These are phyloP conservation scores for Trichoderma sp. DNA, from an alignment of 2,329 filamentous ascomycete species.

Conservation along the genomic window DNA sequence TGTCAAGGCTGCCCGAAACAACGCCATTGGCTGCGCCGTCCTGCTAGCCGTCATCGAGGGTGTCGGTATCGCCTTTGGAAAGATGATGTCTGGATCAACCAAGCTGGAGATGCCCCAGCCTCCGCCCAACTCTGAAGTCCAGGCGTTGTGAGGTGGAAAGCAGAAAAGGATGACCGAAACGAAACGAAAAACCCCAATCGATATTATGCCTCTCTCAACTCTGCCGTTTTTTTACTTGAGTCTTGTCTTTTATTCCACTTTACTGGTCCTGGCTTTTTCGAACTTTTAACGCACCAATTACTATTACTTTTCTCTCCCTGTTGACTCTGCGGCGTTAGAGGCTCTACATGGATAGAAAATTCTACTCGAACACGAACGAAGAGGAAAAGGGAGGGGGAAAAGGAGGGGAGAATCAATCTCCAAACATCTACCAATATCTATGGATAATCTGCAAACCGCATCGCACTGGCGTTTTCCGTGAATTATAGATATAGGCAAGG, in stretches of 20 bases:
- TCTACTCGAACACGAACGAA: conserved; percentile 20
- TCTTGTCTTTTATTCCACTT: conserved; percentile 22
- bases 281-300: conserved; percentile 14
- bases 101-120: conserved; percentile 61
- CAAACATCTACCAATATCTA: conserved; percentile 16
- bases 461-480: conserved; percentile 36
- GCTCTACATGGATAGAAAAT: not conserved
- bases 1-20: conserved; percentile 87
- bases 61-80: conserved; percentile 91
- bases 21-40: conserved; percentile 92
- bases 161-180: conserved; percentile 3
- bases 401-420: not conserved
- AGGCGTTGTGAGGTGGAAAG: conserved; percentile 27
- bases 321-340: not conserved
- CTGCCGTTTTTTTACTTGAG: conserved; percentile 4
- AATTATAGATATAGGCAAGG: conserved; percentile 30
- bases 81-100: conserved; percentile 89
- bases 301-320: not conserved
- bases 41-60: conserved; percentile 95
- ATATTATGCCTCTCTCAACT: conserved; percentile 18
- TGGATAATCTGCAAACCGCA: conserved; percentile 30
- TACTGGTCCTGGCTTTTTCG: conserved; percentile 18
- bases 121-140: conserved; percentile 32
- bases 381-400: not conserved
- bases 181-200: not conserved